Base-by-base conservation (phyloP, 2,329 filamentous ascomycete genomes). In the Metarhizium guizhouense region DNA sequence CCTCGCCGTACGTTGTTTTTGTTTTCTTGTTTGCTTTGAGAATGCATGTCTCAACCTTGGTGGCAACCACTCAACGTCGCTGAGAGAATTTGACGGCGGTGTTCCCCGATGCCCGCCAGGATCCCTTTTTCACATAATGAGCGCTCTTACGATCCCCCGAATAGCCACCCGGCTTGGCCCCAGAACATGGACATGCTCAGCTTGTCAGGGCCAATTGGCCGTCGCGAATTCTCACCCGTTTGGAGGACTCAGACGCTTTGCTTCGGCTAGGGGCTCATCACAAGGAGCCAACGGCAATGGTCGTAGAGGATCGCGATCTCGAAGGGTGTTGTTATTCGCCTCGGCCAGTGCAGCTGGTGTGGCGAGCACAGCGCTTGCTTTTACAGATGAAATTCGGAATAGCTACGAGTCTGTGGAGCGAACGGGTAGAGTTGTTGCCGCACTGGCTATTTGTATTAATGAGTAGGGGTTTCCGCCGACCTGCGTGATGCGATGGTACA, bases 381-480 rank as follows among this genome's bases (percentile, higher is more conserved):
- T 85, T 58, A 76, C 76, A 32, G 83, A 86, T 67, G 85, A 95
- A 61, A 84, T 90, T 61, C 88, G 86, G 69, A 85, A 89, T 74
- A 79, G 81, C 38, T 93, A 89, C 67, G 82, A 86, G 53, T 88
- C 89, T 11, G 82, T 82, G 2, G 85, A 90, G 72, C 81, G 93
- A 61, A 87, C 88, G 38, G 87, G 88, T 8, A 82, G 93, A 59
- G 93, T 97, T 25, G 84, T 85, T 11, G 77, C 81, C 30, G 83
- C 88, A 32, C 71, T 97, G 63, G 83, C 82, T 14, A 76, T 95
- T 56, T 92, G 88, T 73, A 94, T 97, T 61, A 92, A 93, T 67
- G 93, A 96, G 90, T 95, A 76, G 47, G 70, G 55, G 38, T 13
- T 29, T 45, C 30, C 18, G 3, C 29, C 25, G n/a, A 45, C 6